Base-by-base conservation (phyloP, 192 early-diverging fungal genomes). In the Linnemannia exigua region DNA sequence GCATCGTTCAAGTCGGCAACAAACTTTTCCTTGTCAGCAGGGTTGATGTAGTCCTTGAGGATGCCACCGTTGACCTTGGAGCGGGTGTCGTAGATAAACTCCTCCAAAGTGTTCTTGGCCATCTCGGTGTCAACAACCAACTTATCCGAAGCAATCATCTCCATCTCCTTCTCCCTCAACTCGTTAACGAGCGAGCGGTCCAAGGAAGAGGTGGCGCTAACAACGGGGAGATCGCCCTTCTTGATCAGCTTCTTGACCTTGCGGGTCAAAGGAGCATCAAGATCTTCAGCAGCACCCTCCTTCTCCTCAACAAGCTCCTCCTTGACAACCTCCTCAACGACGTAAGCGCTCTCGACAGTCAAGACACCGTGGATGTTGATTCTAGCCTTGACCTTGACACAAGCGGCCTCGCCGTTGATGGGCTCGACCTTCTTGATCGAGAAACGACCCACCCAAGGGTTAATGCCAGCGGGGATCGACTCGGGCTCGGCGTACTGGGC, bases 61-160 rank as follows among this genome's bases (percentile, higher is more conserved):
- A 80, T 83, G 77, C 90, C 89, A 66, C 95, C 94, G 9, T 63
- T 76, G 68, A 98, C 87, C 95, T 98, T 98, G 88, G 90, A 90
- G 54, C 98, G 95, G 68, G 95, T 96, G 35, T 99, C 96, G 89
- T 99, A 99, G 51, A 99, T 96, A 89, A 98, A 99, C 92, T 99
- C 98, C 89, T 99, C 98, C 70, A 99, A 93, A 46, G 94, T 91
- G 90, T 99, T 99, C 90, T 97, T 96, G 87, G 93, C 94, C 75
- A 96, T 92, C 88, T 98, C 98, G 14, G 98, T 99, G 75, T 98
- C 98, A 47, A 94, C 91, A 25, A 99, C 96, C 73, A 99, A 94
- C 83, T 95, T 94, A 89, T 99, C 98, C 44, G 91, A 77, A 12
- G 94, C 80, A 66, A 88, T 79, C 98, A 99, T 99, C 79, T 96